Conservation (phyloP, 805 yeast genomes). For the Teunomyces pallodes region DNA sequence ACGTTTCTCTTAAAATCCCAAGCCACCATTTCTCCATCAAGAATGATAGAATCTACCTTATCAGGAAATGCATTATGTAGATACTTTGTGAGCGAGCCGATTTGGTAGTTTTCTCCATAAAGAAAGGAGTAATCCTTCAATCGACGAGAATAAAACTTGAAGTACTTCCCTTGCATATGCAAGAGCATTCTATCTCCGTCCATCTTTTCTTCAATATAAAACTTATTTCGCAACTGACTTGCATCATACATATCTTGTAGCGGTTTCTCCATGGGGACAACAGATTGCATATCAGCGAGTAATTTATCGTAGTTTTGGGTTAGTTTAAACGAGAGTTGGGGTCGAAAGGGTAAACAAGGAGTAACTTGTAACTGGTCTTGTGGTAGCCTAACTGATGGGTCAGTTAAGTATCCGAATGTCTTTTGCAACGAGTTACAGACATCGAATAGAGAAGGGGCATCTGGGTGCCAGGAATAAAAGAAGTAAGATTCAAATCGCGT, state of each 20-base stretch:
- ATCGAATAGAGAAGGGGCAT: slow-evolving; percentile 61
- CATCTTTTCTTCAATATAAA: slow-evolving; percentile 83
- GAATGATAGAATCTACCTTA: slow-evolving; percentile 38
- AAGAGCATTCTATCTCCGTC: slow-evolving; percentile 89
- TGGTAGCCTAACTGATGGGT: slow-evolving; percentile 45
- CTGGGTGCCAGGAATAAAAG: slow-evolving; percentile 71
- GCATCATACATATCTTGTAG: slow-evolving; percentile 15
- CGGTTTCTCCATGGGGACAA: slow-evolving; percentile 21
- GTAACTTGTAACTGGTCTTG: slow-evolving; percentile 40
- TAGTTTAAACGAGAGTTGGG: slow-evolving; percentile 69
- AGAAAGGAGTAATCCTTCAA: slow-evolving; percentile 70
- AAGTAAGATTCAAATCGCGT: slow-evolving; percentile 59
- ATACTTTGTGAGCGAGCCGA: slow-evolving; percentile 56
- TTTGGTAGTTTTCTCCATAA: slow-evolving; percentile 55
- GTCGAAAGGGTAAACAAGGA: slow-evolving; percentile 60
- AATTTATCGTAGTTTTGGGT: slow-evolving; percentile 48
- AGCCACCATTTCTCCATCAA: slow-evolving; percentile 95
- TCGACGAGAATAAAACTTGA: slow-evolving; percentile 59
- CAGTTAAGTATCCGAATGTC: slow-evolving; percentile 55
- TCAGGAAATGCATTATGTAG: slow-evolving; percentile 41
- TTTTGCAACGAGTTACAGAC: slow-evolving; percentile 62
- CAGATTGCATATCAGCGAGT: slow-evolving; percentile 42
- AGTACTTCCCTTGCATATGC: slow-evolving; percentile 58
- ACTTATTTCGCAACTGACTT: slow-evolving; percentile 26
- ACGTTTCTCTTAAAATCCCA: slow-evolving; percentile 60